Base-by-base conservation (phyloP, 208 protist genomes). In the Strigomonas culicis region DNA sequence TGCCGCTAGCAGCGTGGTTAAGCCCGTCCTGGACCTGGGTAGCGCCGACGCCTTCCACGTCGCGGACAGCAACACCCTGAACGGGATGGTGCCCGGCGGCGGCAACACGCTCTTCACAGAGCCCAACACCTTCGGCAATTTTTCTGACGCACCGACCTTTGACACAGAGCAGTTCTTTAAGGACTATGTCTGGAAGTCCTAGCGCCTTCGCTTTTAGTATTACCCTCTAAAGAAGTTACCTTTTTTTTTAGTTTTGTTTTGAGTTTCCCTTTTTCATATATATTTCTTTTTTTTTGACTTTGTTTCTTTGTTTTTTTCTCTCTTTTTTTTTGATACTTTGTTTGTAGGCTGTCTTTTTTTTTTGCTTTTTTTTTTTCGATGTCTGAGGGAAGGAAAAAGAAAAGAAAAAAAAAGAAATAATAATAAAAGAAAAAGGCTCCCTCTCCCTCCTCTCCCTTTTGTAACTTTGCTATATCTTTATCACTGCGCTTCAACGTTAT, bases 121-220 rank as follows among this genome's bases (percentile, higher is more conserved):
- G 4, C 4, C 34, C 7, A 78, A 67, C 52, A 22, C 73, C 11
- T 70, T 83, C 36, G 66, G 58, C 7, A 44, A 46, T 46, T 41
- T 63, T 34, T 47, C 59, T 21, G 59, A 72, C 7, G 52, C 24
- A 11, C 50, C 31, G 50, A 46, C 70, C 27, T 84, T 84, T 59
- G 59, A 72, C 43, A 62, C 56, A 30, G 62, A 75, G 30, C 68
- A 73, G 55, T 11, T 75, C 25, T 66, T 82, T 36, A 73, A 71
- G 32, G 59, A 59, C 24, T 56, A 47, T 11, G 10, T 41, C 19
- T 32, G 17, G 17, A 27, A 19, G 8, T 41, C 27, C 4, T 13
- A 17, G 21, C 4, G 8, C 31, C 28, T 22, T 58, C 19, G 8
- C 22, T 41, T 32, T 19, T 32, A 4, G 7, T 51, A 4, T 13